Evolutionary conservation across 2,329 filamentous ascomycete species (phyloP), one percentile per base, ranked within the genome.

Genomic region (Magnaporthales sp.): DNA sequence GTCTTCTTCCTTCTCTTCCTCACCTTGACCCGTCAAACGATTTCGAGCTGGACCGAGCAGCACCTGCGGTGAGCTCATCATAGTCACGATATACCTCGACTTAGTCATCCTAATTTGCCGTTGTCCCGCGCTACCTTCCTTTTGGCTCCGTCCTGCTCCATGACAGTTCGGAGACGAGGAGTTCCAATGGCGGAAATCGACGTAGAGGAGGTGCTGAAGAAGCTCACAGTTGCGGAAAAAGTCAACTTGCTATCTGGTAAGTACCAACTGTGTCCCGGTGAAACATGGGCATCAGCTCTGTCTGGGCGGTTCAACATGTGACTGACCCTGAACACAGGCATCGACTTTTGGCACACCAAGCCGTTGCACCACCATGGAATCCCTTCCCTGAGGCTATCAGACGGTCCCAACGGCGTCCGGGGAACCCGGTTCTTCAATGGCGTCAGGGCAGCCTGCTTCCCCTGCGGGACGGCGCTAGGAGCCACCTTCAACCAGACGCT

Each of bases 271-370:
- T 27, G 26, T 68, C n/a, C 15, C 46, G 13, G 38, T 26, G n/a
- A 27, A 24, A 54, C 10, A 9, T 13, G 38, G 19, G 9, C 38
- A 51, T 7, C 38, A 51, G 6, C 63, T 26, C n/a, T 64, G 7
- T n/a, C 24, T 4, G 19, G 31, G n/a, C 32, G 4, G 15, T 31
- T 64, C 32, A 8, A 29, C 10, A 32, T n/a, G 62, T 64, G 2
- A 69, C 60, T 64, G 60, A 58, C 46, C 24, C 6, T n/a, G 4
- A n/a, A 64, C 19, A 63, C 67, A 84, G 86, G 86, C 67, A 82
- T 84, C 70, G 88, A 91, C 76, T 90, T 90, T 72, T 91, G 89
- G 89, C 86, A 90, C 72, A 89, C 88, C 38, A 84, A 85, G 70
- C 75, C 84, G 15, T 78, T 91, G 7, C 84, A 85, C 10, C 74